A percentile compares a stretch with the other conserved stretches of the same genome.
Evolutionary conservation across 1,284 basidiomycete species (phyloP).

Genomic region (Boletus sp.): DNA sequence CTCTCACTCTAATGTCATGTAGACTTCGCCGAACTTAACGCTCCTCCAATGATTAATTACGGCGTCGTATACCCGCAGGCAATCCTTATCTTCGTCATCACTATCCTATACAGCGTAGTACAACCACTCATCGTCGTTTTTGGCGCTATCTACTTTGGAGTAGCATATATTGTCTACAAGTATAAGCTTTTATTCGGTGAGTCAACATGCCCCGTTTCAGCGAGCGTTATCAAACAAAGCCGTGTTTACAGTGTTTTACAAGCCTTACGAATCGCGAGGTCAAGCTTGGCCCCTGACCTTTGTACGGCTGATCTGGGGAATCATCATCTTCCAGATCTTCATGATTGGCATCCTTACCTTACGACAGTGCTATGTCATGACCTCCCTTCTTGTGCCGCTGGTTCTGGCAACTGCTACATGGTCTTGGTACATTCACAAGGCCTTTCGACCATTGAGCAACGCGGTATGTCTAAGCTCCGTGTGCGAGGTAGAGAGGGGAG

Average conservation of each 20-base stretch:
- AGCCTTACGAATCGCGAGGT: conserved; percentile 88
- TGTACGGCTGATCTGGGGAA: conserved; percentile 81
- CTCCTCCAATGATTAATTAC: conserved; percentile 95
- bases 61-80: conserved; percentile 92
- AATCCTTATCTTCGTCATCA: conserved; percentile 93
- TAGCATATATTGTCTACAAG: conserved; percentile 94
- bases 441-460: conserved; percentile 75
- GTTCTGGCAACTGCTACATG: conserved; percentile 74
- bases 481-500: conserved; percentile 82
- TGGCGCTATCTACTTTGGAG: conserved; percentile 91
- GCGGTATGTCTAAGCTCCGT: conserved; percentile 84
- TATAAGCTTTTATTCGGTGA: conserved; percentile 92
- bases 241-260: conserved; percentile 71
- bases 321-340: conserved; percentile 84
- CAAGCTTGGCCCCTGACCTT: conserved; percentile 95
- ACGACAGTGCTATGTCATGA: conserved; percentile 70
- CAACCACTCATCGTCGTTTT: conserved; percentile 94
- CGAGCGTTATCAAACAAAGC: background rate
- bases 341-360: conserved; percentile 94
- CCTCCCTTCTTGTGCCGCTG: conserved; percentile 78
- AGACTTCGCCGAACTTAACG: conserved; percentile 96
- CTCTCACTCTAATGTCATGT: conserved; percentile 2
- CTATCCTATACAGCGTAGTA: conserved; percentile 91
- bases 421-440: conserved; percentile 71
- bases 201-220: conserved; percentile 25